Base-by-base conservation (phyloP, 805 yeast genomes). In the Candida tammaniensis region DNA sequence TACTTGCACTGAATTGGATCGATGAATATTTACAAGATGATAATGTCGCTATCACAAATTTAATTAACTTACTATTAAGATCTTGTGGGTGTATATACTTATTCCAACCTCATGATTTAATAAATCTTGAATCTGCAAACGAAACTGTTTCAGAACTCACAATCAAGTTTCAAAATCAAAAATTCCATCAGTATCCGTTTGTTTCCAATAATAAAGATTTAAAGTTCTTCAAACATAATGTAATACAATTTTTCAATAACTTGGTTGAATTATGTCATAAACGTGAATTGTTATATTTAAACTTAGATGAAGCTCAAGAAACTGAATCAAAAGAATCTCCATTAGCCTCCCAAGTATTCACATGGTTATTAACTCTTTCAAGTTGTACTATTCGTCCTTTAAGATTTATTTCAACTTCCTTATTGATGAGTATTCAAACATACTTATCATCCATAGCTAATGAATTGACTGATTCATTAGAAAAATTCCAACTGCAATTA, bases 361-460 rank as follows among this genome's bases (percentile, higher is more conserved):
- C 84, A 4, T 88, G 97, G 97, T 57, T 88, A 11, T 70, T 82
- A 1, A 73, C 87, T 0, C 61, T 89, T 34, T 76, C 91, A 1
- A 77, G 86, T 0, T 76, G 87, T 13, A 71, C 76, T 23, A 61
- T 83, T 7, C 69, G 96, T 42, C 75, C 93, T 1, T 67, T 89
- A 38, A 70, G 97, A 52, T 78, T 70, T 46, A 73, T 78, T 2
- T 62, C 95, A 0, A 78, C 95, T 0, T 40, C 74, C 4, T 60
- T 80, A 3, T 61, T 84, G 16, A 67, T 85, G 21, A 55, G 66
- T 8, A 71, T 87, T 40, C 82, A 83, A 49, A 72, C 82, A 7
- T 64, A 72, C 8, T 53, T 88, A 25, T 78, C 88, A 45, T 64
- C 67, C 13, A 60, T 75, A 4, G 62, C 72, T 7, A 69, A 60